phyloP scores from a whole-genome alignment of 108 stramenopile species.

The Schizochytrium sp. region DNA sequence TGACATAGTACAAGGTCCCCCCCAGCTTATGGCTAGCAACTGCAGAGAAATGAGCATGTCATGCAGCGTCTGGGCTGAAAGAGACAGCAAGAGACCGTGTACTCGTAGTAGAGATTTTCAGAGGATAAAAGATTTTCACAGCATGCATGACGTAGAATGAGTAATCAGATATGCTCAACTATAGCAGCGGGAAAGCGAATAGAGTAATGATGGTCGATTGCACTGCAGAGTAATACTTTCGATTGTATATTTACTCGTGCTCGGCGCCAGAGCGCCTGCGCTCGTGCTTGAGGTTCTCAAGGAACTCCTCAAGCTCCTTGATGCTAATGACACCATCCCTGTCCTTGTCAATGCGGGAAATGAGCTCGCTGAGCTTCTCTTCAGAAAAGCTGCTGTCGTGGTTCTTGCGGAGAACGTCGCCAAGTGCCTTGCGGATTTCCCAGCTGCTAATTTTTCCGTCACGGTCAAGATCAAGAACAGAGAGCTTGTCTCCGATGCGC shows the following conservation, averaged over 20 bases:
- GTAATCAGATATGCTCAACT: too few species aligned
- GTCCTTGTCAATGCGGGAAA: slow-evolving; percentile 58
- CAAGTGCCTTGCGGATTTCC: slow-evolving; percentile 87
- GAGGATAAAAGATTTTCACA: too few species aligned
- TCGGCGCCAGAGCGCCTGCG: slow-evolving; percentile 10
- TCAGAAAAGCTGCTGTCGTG: background rate
- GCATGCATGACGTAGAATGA: too few species aligned
- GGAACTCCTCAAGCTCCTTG: slow-evolving; percentile 43
- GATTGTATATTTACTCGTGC: background rate
- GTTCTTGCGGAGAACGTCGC: slow-evolving; percentile 39
- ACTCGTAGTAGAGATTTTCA: too few species aligned
- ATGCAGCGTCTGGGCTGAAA: too few species aligned
- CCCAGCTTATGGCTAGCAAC: too few species aligned
- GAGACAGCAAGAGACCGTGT: too few species aligned
- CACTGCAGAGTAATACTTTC: too few species aligned
- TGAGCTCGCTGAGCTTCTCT: background rate
- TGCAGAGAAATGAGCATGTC: too few species aligned
- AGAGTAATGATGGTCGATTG: too few species aligned
- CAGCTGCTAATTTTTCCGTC: slow-evolving; percentile 88
- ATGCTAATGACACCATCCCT: slow-evolving; percentile 58
- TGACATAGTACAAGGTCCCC: too few species aligned
- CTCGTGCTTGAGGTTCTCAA: slow-evolving; percentile 29
- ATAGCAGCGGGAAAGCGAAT: too few species aligned
- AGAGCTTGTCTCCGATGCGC: slow-evolving; percentile 93
- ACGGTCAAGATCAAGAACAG: slow-evolving; percentile 93